Percentiles rank a stretch among this genome's conserved stretches.
Conservation (phyloP, 2,329 filamentous ascomycete genomes). For the Diplodia seriata region DNA sequence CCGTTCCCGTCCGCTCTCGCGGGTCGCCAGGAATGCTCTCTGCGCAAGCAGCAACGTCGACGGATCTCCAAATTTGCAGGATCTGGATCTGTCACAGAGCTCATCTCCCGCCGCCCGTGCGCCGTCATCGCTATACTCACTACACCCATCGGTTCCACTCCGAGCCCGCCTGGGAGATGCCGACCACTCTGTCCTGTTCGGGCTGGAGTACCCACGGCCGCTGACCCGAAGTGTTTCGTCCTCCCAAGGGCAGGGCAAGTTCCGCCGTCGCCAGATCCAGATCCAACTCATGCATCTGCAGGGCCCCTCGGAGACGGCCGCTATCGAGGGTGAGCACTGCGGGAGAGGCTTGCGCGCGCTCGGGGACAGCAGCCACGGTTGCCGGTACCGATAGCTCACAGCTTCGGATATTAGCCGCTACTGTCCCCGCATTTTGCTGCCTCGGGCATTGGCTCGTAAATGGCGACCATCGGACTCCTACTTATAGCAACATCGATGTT, state of each 20-base stretch:
- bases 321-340: background rate
- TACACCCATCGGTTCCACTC: conserved; percentile 12
- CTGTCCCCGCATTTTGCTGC: conserved; percentile 6
- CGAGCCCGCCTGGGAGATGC: conserved; percentile 16
- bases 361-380: background rate
- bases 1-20: background rate
- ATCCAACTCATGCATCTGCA: conserved; percentile 1
- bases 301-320: background rate
- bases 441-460: conserved; percentile 3
- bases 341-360: conserved; percentile 13
- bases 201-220: background rate
- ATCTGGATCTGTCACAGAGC: conserved; percentile 25
- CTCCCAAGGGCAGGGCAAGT: background rate
- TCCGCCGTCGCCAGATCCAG: background rate
- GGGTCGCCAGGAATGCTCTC: background rate
- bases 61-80: conserved; percentile 26
- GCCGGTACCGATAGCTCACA: conserved; percentile 4
- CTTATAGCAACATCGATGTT: conserved; percentile 19
- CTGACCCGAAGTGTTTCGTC: conserved; percentile 16
- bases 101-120: conserved; percentile 20
- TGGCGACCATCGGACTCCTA: background rate
- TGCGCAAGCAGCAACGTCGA: background rate
- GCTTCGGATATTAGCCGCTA: conserved; percentile 17
- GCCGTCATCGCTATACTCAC: conserved; percentile 7
- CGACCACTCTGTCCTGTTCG: background rate